Base-by-base conservation (phyloP, 371 early-diverging fungal species). In the Mucor racemosus region DNA sequence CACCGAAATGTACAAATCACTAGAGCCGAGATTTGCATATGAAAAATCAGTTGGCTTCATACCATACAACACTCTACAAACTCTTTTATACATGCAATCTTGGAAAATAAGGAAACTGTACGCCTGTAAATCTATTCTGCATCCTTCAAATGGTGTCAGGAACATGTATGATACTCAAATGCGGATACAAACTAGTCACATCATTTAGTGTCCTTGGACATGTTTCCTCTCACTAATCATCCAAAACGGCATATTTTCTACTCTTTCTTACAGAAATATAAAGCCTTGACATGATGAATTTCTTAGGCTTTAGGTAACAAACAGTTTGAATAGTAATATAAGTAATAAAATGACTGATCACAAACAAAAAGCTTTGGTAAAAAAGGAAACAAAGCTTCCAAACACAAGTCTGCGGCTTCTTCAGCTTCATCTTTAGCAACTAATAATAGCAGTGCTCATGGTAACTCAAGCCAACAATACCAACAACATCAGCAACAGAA, bases 361-460 rank as follows among this genome's bases (percentile, higher is more conserved):
- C n/a, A 42, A 4, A 21, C 31, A n/a, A 21, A 44, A 6, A 80
- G 81, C 64, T 76, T 80, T 59, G 78, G 81, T 54, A 67, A 69
- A 58, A 80, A 78, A 62, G 72, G 75, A 13, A 75, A 68, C 58
- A 78, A 80, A 62, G 56, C 75, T 58, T 64, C 53, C 59, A 86
- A 83, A 66, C 76, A 75, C 17, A 86, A 85, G 71, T 75, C 83
- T 15, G 69, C 81, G 41, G 48, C 73, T 38, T 69, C 81, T 6
- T 60, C 78, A 5, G 70, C 79, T 11, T 67, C 65, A 36, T 65
- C 75, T 39, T 21, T 62, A 39, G 13, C 50, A 14, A 62, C 50
- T 38, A 67, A 62, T 31, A 15, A 38, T 26, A 64, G 58, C 46
- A 44, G 57, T 21, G 7, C 11, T 15, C 54, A 54, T 33, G 54